Evolutionary conservation across 768 basidiomycete species (phyloP).

Genomic region (Boletellus emodensis): DNA sequence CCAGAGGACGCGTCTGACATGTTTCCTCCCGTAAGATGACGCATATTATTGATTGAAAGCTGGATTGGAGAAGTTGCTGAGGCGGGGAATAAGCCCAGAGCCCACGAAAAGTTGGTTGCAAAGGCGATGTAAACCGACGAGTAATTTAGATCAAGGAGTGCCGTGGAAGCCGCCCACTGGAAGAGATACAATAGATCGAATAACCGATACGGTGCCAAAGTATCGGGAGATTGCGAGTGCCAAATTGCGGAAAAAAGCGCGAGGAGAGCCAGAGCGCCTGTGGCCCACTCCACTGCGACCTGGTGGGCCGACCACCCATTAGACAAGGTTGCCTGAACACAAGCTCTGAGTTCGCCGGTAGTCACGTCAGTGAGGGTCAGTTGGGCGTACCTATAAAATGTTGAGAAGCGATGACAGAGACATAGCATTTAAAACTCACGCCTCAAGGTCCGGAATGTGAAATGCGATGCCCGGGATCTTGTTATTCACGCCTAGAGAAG

Average conservation of each 20-base stretch:
- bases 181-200: slow-evolving; percentile 80
- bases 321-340: slow-evolving; percentile 85
- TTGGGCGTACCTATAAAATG: slow-evolving; percentile 52
- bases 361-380: slow-evolving; percentile 64
- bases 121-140: slow-evolving; percentile 79
- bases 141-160: slow-evolving; percentile 82
- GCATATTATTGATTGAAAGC: slow-evolving; percentile 74
- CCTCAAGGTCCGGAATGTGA: slow-evolving; percentile 87
- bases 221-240: slow-evolving; percentile 52
- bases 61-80: slow-evolving; percentile 61
- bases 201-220: slow-evolving; percentile 69
- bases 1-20: slow-evolving; percentile 56
- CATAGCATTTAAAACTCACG: slow-evolving; percentile 26
- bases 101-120: slow-evolving; percentile 86
- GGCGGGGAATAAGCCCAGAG: slow-evolving; percentile 66
- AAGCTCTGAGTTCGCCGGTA: slow-evolving; percentile 76
- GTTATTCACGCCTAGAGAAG: slow-evolving; percentile 50
- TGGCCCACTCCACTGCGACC: slow-evolving; percentile 71
- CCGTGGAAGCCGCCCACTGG: slow-evolving; percentile 79
- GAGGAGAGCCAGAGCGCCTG: slow-evolving; percentile 60
- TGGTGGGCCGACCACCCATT: slow-evolving; percentile 87
- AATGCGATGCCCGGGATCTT: slow-evolving; percentile 79
- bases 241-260: slow-evolving; percentile 52
- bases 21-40: slow-evolving; percentile 75
- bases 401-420: slow-evolving; percentile 1